phyloP scores from a whole-genome alignment of 257 asterid genomes.

The Ophiorrhiza pumila region DNA sequence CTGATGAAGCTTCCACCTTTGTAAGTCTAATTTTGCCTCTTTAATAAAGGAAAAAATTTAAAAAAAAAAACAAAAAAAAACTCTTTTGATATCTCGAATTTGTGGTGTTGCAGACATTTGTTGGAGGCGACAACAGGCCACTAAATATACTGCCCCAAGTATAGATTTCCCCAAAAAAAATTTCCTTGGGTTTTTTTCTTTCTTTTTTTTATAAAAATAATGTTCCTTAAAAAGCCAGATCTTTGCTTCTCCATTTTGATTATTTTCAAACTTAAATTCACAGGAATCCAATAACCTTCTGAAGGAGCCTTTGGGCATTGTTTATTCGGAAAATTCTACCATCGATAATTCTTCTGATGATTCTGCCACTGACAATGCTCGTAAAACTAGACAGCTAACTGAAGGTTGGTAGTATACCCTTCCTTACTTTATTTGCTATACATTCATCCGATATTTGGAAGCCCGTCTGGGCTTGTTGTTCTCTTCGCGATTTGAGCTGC shows the following conservation, averaged over 20 bases:
- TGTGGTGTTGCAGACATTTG: conserved; percentile 43
- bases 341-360: conserved; percentile 34
- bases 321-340: conserved; percentile 47
- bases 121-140: conserved; percentile 70
- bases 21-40: conserved; percentile 38
- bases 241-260: conserved; percentile 26
- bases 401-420: conserved; percentile 48
- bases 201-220: conserved; percentile 7
- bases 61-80: too few relatives aligned
- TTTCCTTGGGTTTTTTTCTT: conserved; percentile 4
- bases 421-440: not conserved
- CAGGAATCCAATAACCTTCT: conserved; percentile 59
- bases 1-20: conserved; percentile 67
- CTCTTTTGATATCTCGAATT: conserved; percentile 16
- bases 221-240: conserved; percentile 7
- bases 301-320: conserved; percentile 64
- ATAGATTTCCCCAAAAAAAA: conserved; percentile 22
- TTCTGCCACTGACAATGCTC: conserved; percentile 42
- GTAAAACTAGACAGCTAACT: conserved; percentile 65
- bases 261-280: conserved; percentile 6
- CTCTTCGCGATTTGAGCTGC: not conserved
- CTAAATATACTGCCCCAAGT: conserved; percentile 78
- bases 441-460: not conserved
- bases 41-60: conserved; percentile 4
- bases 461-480: not conserved